Evolutionary conservation across 179 eudicot genomes (phyloP), one percentile per base, ranked within the genome.

Genomic region (Drosera spatulata): DNA sequence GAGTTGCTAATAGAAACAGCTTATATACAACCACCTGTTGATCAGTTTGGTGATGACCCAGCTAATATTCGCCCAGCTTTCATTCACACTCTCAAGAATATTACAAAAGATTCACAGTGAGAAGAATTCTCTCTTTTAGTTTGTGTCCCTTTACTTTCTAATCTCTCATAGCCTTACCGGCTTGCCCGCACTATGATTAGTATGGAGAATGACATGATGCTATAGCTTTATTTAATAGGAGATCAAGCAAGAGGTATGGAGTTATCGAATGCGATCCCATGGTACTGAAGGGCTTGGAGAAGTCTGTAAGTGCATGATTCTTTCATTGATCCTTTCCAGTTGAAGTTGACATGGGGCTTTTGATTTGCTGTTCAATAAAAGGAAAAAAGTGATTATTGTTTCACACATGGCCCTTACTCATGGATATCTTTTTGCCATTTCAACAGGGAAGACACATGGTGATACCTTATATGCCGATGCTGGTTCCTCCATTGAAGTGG

Each of bases 381-480:
- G 54, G 7, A 60, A 38, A 47, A 11, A 38, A 13, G 1, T 47
- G 48, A 13, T n/a, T 60, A 5, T 46, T n/a, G n/a, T n/a, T n/a
- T 68, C 68, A 7, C 14, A 33, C 54, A 55, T 42, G 41, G 49
- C 53, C 49, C 39, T 52, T 6, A 57, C 33, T 68, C 43, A 49
- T 61, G 14, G 40, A 38, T 45, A 7, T 12, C 13, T 50, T 62
- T 41, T 40, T 44, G 40, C 71, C 56, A 47, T n/a, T n/a, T n/a
- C n/a, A 71, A 41, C 87, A 93, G 99, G 96, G 95, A 56, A 78
- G 86, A 79, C 95, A 93, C 77, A 83, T 88, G 95, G 90, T 93
- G 61, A 86, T 89, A 55, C 99, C 99, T 53, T 89, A 93, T 66
- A 93, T 93, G 93, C 99, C 99, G 62, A 89, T 93, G 99, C 66